Evolutionary conservation across 257 asterid species (phyloP), one percentile per base, ranked within the genome.

Genomic region (Lavandula angustifolia): DNA sequence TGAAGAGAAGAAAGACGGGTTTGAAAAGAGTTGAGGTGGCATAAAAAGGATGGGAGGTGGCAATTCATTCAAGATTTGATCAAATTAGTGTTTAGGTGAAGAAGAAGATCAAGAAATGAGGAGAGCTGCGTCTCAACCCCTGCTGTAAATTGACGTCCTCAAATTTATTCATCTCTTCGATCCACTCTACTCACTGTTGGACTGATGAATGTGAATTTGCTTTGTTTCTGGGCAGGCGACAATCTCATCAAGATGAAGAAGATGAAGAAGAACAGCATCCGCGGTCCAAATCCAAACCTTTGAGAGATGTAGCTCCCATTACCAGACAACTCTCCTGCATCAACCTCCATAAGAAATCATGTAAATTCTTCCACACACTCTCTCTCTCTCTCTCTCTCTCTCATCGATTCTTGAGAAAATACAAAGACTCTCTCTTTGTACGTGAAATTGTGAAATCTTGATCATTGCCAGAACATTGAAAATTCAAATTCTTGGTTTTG

Each of bases 101-200:
- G 11, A 64, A 50, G 11, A 63, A 33, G 50, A 46, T 7, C 27
- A 53, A 54, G 54, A 76, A 46, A 84, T 81, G 94, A 87, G 78
- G 79, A 82, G 88, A 79, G 73, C 86, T 43, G 72, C 83, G 2
- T 85, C 96, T 70, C 87, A 64, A 49, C 84, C 91, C 56, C 52
- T 76, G 29, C 69, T 87, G 96, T 85, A 78, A 61, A 27, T 14
- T 17, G 53, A 22, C 48, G 12, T 52, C 29, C 41, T 40, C 38
- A 3, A 40, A 3, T n/a, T 22, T 11, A 0, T 40, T 37, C 9
- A 10, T 3, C 29, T 52, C 4, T 29, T 55, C 14, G 38, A 9
- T n/a, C 18, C 11, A 11, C 50, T 12, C 35, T 18, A 31, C n/a
- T n/a, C n/a, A n/a, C 6, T 40, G 61, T 55, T 55, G 29, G 12